Base-by-base conservation (phyloP, 106 monocot genomes). In the Vanilla planifolia region DNA sequence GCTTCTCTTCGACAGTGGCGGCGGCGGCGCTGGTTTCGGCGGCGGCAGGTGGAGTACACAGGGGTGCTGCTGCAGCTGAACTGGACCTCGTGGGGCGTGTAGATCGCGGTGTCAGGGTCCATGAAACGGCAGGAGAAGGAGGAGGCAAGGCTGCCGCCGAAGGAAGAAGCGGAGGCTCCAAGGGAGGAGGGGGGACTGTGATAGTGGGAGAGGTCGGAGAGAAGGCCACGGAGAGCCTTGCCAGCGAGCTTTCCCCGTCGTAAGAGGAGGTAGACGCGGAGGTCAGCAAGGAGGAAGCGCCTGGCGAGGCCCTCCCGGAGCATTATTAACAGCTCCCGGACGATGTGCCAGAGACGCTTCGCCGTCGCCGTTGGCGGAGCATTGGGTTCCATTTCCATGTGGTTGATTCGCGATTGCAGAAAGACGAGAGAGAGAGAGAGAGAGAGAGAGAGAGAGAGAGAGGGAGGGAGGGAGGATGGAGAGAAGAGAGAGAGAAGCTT, bases 41-140 rank as follows among this genome's bases (percentile, higher is more conserved):
- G 53, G 32, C n/a, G n/a, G 35, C 32, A 35, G 17, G 32, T 2
- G 1, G 64, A 35, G 17, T 50, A 75, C 0, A 51, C 17, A 6
- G 79, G 84, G 5, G 80, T 85, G 64, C 67, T 85, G 64, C 77
- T 77, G 73, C 85, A 85, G 73, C 85, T 85, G 70, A 85, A 85
- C 64, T 85, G 71, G 24, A 85, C 77, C 46, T 80, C 80, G 0
- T 34, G 20, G 4, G 77, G 70, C 11, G 27, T 26, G 77, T 73
- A 59, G 73, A 69, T 69, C 10, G 80, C 39, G 3, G 47, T 25
- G 21, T 73, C 37, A 23, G 76, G 67, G 59, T 76, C 69, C 27
- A 67, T 45, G 20, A 59, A 73, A 8, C 69, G 66, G 61, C 80
- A 67, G 20, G 74, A 58, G 17, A 73, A 64, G 13, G 74, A 17